Evolutionary conservation across 371 early-diverging fungal genomes (phyloP), one percentile per base, ranked within the genome.

Genomic region (Lichtheimia corymbifera): DNA sequence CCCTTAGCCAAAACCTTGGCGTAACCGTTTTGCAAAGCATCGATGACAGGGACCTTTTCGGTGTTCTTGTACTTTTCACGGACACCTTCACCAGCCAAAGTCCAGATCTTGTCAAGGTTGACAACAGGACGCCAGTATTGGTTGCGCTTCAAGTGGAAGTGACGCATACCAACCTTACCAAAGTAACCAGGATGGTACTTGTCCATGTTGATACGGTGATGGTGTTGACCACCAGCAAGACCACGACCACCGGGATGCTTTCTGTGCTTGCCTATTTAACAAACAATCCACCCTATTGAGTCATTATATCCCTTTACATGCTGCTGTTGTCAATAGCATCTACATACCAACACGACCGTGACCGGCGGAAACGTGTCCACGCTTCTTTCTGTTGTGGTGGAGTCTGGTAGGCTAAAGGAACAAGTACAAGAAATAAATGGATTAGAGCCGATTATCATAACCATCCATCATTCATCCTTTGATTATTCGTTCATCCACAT

Each of bases 161-260:
- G 87, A 67, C 98, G 95, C 98, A 97, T 97, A 93, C 99, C 99
- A 83, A 97, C 97, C 88, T 99, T 99, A 85, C 99, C 99, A 77
- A 98, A 99, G 94, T 97, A 98, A 83, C 99, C 99, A 71, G 99
- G 99, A 88, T 99, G 99, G 93, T 95, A 99, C 92, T 93, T 98
- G 86, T 98, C 97, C 93, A 99, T 96, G 89, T 96, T 96, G 86
- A 96, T 99, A 72, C 98, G 93, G 92, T 99, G 98, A 83, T 99
- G 99, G 85, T 97, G 97, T 81, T 93, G 90, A 89, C 99, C 99
- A 93, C 99, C 99, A 85, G 99, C 98, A 79, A 95, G 87, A 95
- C 99, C 99, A 82, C 99, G 92, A 92, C 99, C 99, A 81, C 99
- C 99, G 74, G 99, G 97, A 83, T 99, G 99, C 91, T 99, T 99